Conservation (phyloP, 805 yeast species). For the Ogataea degrootiae region DNA sequence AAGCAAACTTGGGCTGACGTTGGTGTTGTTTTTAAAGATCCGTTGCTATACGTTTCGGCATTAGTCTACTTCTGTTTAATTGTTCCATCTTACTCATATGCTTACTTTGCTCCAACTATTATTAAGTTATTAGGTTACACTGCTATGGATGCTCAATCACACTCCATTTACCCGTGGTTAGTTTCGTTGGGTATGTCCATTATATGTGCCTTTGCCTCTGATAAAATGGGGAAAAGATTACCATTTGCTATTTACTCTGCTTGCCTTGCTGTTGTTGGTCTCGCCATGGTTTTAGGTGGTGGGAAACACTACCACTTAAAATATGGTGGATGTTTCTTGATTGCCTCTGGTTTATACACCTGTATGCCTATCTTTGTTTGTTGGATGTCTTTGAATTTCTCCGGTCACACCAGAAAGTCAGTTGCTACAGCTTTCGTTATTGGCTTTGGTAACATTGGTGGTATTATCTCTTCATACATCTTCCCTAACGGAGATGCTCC, state of each 20-base stretch:
- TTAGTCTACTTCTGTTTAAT: conserved; percentile 60
- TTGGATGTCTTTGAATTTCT: conserved; percentile 59
- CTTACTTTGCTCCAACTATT: conserved; percentile 68
- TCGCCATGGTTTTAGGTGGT: conserved; percentile 49
- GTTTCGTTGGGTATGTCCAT: conserved; percentile 66
- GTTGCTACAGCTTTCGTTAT: conserved; percentile 48
- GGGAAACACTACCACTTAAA: conserved; percentile 35
- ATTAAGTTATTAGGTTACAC: conserved; percentile 59
- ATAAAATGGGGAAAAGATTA: conserved; percentile 43
- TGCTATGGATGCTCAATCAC: conserved; percentile 69
- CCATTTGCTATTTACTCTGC: conserved; percentile 33
- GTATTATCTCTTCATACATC: conserved; percentile 57
- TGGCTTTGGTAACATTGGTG: conserved; percentile 73
- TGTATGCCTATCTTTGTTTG: conserved; percentile 68
- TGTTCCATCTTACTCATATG: conserved; percentile 73
- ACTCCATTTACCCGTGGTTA: conserved; percentile 85
- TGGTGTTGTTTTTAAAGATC: conserved; percentile 50
- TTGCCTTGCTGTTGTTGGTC: conserved; percentile 45
- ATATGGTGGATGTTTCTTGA: conserved; percentile 61
- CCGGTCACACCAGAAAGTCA: conserved; percentile 57
- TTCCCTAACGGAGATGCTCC: conserved; percentile 56
- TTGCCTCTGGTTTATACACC: conserved; percentile 54
- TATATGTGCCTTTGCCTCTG: conserved; percentile 60
- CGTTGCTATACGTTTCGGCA: conserved; percentile 52
- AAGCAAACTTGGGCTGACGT: conserved; percentile 44